phyloP scores from a whole-genome alignment of 345 rosid species.

The Citrus hindsii region DNA sequence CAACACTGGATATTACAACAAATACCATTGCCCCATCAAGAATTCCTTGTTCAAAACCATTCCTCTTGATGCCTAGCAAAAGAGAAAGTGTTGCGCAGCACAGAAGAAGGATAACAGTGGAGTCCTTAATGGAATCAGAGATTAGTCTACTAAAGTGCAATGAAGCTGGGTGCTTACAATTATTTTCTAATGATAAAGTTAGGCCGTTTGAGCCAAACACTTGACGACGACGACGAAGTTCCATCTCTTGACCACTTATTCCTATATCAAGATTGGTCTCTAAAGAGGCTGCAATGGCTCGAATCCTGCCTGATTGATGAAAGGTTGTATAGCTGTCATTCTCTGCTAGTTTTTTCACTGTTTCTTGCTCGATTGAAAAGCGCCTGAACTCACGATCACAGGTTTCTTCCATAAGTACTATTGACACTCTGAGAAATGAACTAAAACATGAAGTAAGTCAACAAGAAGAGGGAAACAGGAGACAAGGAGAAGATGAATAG shows the following conservation, averaged over 20 bases:
- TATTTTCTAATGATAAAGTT: too few species aligned
- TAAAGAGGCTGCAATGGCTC: neutral
- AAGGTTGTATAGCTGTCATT: neutral
- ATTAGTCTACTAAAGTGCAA: neutral
- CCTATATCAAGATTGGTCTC: neutral
- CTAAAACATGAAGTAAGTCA: too few species aligned
- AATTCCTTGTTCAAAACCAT: neutral
- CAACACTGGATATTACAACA: neutral
- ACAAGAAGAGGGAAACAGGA: too few species aligned
- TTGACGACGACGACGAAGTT: neutral
- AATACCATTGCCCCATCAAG: neutral
- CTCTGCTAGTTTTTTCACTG: neutral
- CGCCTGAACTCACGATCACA: neutral
- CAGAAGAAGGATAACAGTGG: neutral
- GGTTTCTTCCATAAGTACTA: neutral
- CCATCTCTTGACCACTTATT: neutral
- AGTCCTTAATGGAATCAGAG: neutral
- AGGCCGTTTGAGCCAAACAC: neutral
- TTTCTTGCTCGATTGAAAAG: neutral
- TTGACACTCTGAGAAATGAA: too few species aligned
- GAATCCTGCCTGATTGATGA: neutral
- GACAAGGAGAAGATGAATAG: too few species aligned
- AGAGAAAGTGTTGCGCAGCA: neutral
- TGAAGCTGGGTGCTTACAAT: too few species aligned
- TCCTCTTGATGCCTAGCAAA: neutral